Conservation (phyloP, 441 rosid genomes). For the Populus tomentosa region DNA sequence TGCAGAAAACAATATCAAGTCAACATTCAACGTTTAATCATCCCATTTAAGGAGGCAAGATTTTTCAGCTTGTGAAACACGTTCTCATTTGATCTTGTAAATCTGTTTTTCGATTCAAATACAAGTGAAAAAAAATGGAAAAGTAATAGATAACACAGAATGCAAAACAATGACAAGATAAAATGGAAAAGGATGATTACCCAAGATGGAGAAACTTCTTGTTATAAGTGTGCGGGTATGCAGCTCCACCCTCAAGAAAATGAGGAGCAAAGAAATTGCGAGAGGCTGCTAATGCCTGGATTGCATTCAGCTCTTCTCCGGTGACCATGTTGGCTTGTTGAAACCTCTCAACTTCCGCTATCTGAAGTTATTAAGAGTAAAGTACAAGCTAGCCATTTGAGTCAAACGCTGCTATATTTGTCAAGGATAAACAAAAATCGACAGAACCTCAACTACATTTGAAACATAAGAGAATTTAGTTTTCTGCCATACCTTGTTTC, state of each 20-base stretch:
- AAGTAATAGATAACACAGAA: background rate
- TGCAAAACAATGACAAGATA: background rate
- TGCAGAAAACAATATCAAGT: background rate
- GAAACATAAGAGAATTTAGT: background rate
- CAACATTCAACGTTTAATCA: background rate
- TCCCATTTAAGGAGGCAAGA: background rate
- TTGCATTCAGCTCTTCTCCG: slow-evolving; percentile 65
- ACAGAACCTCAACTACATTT: background rate
- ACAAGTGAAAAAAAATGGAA: too few relatives aligned
- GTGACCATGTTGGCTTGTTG: slow-evolving; percentile 72
- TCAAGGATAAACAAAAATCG: background rate
- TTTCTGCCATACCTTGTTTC: slow-evolving; percentile 57
- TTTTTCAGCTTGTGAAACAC: background rate
- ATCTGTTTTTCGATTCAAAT: too few relatives aligned
- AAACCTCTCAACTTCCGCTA: slow-evolving; percentile 80
- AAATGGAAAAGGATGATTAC: slow-evolving; percentile 17
- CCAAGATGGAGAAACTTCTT: slow-evolving; percentile 84
- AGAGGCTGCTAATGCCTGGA: slow-evolving; percentile 81
- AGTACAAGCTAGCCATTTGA: background rate
- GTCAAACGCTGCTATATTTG: background rate
- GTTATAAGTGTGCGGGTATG: slow-evolving; percentile 50
- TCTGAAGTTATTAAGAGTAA: slow-evolving; percentile 27
- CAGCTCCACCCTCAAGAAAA: slow-evolving; percentile 38
- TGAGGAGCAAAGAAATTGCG: slow-evolving; percentile 76
- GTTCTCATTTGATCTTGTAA: background rate